These are phyloP conservation scores for Coemansia sp. DNA, from an alignment of 192 early-diverging fungal species.

Conservation along the genomic window DNA sequence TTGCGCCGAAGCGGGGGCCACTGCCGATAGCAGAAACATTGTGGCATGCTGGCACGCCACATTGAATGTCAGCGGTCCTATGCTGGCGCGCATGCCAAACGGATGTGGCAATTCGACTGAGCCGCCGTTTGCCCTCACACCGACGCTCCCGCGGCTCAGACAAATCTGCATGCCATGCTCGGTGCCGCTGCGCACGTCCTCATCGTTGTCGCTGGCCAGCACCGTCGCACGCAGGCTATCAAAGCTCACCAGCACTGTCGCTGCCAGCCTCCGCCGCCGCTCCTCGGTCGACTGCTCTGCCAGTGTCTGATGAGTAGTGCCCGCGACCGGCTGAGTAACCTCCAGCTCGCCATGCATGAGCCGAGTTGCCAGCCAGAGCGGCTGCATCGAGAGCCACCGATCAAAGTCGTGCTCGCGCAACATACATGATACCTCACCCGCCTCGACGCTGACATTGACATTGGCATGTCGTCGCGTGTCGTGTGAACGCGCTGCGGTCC, in stretches of 20 bases:
- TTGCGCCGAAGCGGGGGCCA: slow-evolving; percentile 24
- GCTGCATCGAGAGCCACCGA: slow-evolving; percentile 54
- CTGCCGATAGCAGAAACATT: slow-evolving; percentile 45
- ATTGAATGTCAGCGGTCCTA: slow-evolving; percentile 28
- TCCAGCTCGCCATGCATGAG: slow-evolving; percentile 6
- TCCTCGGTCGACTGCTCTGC: slow-evolving; percentile 21
- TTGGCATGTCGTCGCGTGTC: slow-evolving; percentile 18
- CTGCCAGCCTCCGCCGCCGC: slow-evolving; percentile 29
- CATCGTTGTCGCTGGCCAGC: slow-evolving; percentile 50
- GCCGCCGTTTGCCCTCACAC: slow-evolving; percentile 43
- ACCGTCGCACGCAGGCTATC: slow-evolving; percentile 33
- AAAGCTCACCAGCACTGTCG: slow-evolving; percentile 30
- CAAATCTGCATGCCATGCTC: slow-evolving; percentile 49
- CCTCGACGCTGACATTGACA: slow-evolving; percentile 17
- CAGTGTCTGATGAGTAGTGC: not conserved
- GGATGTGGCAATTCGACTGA: slow-evolving; percentile 43
- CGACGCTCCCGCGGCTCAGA: slow-evolving; percentile 16
- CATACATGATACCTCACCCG: slow-evolving; percentile 27
- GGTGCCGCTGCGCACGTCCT: slow-evolving; percentile 43
- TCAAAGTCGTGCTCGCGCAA: slow-evolving; percentile 47
- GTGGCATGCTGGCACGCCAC: slow-evolving; percentile 35
- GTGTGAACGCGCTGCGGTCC: slow-evolving; percentile 5
- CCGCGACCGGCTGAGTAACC: not conserved
- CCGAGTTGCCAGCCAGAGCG: slow-evolving; percentile 42
- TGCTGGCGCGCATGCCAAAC: slow-evolving; percentile 43